A percentile compares a stretch with the other conserved stretches of the same genome.
phyloP scores from a whole-genome alignment of 1,284 basidiomycete species.

The Apiotrichum sp. region DNA sequence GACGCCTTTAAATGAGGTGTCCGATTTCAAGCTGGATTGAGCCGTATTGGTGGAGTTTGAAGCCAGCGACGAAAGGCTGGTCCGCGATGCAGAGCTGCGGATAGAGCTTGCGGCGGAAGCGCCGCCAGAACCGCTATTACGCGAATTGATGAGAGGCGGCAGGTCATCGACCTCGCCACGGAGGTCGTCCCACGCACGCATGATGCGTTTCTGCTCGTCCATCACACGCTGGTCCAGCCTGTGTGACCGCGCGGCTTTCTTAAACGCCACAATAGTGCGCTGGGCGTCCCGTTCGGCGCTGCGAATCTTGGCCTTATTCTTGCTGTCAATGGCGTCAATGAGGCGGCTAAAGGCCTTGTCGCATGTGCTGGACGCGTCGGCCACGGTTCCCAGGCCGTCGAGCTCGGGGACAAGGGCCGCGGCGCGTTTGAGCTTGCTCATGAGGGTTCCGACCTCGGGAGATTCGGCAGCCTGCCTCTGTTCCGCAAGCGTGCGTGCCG shows the following conservation, averaged over 20 bases:
- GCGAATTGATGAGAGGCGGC: not conserved
- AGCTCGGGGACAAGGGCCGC: slow-evolving; percentile 10
- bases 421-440: slow-evolving; percentile 9
- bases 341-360: slow-evolving; percentile 23
- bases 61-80: not conserved
- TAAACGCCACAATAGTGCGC: slow-evolving; percentile 2
- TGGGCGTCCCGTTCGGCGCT: slow-evolving; percentile 3
- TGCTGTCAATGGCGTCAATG: slow-evolving; percentile 22
- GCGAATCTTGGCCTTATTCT: not conserved
- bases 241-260: slow-evolving; percentile 8
- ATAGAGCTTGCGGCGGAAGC: not conserved
- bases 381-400: slow-evolving; percentile 15
- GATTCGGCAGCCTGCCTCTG: not conserved
- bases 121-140: too few relatives aligned
- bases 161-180: slow-evolving; percentile 15
- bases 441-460: slow-evolving; percentile 2
- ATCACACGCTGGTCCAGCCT: slow-evolving; percentile 20
- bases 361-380: slow-evolving; percentile 14
- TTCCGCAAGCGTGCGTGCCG: slow-evolving; percentile 9
- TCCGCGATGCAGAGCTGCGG: not conserved
- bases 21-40: not conserved
- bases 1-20: not conserved
- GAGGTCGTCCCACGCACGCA: slow-evolving; percentile 20
- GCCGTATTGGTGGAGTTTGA: too few relatives aligned
- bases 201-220: slow-evolving; percentile 18